Conservation (phyloP, 2,329 filamentous ascomycete genomes). For the Stromatinia cepivora region DNA sequence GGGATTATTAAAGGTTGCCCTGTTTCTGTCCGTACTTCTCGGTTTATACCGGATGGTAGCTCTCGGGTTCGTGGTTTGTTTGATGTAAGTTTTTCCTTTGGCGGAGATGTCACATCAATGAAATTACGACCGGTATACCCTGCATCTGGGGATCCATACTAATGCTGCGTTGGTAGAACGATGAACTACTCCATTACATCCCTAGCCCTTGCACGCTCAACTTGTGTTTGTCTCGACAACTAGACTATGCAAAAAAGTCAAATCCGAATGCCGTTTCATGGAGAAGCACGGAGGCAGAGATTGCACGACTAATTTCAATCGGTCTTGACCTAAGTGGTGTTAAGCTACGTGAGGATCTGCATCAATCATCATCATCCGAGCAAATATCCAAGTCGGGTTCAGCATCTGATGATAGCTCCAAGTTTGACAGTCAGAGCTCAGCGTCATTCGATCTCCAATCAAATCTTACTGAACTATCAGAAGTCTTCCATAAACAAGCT, state of each 20-base stretch:
- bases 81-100: not conserved
- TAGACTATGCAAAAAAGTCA: not conserved
- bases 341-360: not conserved
- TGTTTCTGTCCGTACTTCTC: not conserved
- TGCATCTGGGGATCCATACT: not conserved
- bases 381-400: not conserved
- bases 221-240: not conserved
- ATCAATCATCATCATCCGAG: not conserved
- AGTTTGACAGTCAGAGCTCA: not conserved
- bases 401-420: too few relatives aligned
- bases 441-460: too few relatives aligned
- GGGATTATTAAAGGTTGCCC: not conserved
- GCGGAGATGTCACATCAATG: not conserved
- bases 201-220: not conserved
- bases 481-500: not conserved
- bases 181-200: constrained; percentile 8
- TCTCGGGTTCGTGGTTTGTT: not conserved
- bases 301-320: not conserved
- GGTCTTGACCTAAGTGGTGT: not conserved
- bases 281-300: not conserved
- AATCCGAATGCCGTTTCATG: not conserved
- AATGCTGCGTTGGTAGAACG: not conserved
- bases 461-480: not conserved
- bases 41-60: not conserved
- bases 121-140: not conserved